Conservation (phyloP, 2,329 filamentous ascomycete genomes). For the Colletotrichum orchidophilum region DNA sequence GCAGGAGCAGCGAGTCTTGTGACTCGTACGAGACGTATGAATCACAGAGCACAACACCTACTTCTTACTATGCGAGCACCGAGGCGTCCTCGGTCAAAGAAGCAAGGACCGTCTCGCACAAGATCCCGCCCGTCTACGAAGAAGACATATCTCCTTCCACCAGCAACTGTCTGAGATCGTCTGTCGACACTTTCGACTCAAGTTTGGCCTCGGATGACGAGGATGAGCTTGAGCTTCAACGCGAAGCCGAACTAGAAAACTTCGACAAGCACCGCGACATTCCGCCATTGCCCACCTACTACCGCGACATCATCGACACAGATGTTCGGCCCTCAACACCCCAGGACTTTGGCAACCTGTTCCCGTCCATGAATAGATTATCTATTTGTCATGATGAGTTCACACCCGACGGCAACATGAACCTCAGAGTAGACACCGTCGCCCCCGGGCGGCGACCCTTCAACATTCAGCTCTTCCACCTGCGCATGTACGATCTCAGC, state of each 20-base stretch:
- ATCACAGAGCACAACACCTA: slow-evolving; percentile 58
- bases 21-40: slow-evolving; percentile 52
- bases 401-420: slow-evolving; percentile 94
- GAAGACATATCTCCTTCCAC: slow-evolving; percentile 53
- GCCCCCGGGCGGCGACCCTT: slow-evolving; percentile 72
- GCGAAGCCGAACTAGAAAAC: slow-evolving; percentile 47
- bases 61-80: slow-evolving; percentile 54
- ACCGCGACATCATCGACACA: slow-evolving; percentile 68
- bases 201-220: slow-evolving; percentile 71
- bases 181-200: slow-evolving; percentile 83
- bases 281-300: slow-evolving; percentile 66
- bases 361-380: slow-evolving; percentile 84
- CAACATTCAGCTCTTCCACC: slow-evolving; percentile 84
- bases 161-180: slow-evolving; percentile 62
- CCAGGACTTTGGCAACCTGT: slow-evolving; percentile 83
- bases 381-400: slow-evolving; percentile 90
- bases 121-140: slow-evolving; percentile 35
- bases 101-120: slow-evolving; percentile 17
- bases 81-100: slow-evolving; percentile 47
- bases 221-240: slow-evolving; percentile 44
- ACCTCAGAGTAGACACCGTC: slow-evolving; percentile 86
- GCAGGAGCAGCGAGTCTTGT: slow-evolving; percentile 55
- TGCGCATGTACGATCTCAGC: slow-evolving; percentile 92
- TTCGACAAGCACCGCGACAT: slow-evolving; percentile 47
- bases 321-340: slow-evolving; percentile 81